Conservation (phyloP, 306 rosid species). For the Acacia confusa region DNA sequence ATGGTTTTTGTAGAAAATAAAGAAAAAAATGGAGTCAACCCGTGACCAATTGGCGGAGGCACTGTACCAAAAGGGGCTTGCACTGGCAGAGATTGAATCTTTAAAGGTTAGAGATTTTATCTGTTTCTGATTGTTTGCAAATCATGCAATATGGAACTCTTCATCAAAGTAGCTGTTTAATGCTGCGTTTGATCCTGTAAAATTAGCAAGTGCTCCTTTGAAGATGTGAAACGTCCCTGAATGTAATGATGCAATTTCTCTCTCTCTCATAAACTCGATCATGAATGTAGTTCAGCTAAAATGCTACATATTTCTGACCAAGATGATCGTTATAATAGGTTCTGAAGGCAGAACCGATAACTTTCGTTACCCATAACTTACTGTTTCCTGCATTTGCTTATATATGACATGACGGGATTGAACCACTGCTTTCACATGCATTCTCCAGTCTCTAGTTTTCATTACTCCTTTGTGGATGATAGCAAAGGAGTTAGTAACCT, state of each 20-base stretch:
- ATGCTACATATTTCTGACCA: not conserved
- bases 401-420: not conserved
- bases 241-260: not conserved
- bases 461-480: conserved; percentile 25
- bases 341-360: not conserved
- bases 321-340: conserved; percentile 3
- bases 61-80: conserved; percentile 88
- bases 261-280: not conserved
- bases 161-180: conserved; percentile 12
- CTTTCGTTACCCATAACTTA: not conserved
- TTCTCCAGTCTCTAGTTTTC: conserved; percentile 20
- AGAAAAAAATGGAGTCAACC: conserved; percentile 80
- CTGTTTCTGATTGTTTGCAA: conserved; percentile 3
- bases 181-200: not conserved
- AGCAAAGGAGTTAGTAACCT: conserved; percentile 3
- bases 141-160: not conserved
- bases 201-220: conserved; percentile 3
- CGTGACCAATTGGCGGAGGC: conserved; percentile 93
- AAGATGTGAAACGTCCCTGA: conserved; percentile 12
- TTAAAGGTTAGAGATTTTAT: conserved; percentile 56
- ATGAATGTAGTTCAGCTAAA: conserved; percentile 3
- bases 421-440: conserved; percentile 1
- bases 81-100: conserved; percentile 69
- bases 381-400: conserved; percentile 22
- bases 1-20: conserved; percentile 51